These are phyloP conservation scores for Thielaviopsis musarum DNA, from an alignment of 2,329 filamentous ascomycete species.

Conservation along the genomic window DNA sequence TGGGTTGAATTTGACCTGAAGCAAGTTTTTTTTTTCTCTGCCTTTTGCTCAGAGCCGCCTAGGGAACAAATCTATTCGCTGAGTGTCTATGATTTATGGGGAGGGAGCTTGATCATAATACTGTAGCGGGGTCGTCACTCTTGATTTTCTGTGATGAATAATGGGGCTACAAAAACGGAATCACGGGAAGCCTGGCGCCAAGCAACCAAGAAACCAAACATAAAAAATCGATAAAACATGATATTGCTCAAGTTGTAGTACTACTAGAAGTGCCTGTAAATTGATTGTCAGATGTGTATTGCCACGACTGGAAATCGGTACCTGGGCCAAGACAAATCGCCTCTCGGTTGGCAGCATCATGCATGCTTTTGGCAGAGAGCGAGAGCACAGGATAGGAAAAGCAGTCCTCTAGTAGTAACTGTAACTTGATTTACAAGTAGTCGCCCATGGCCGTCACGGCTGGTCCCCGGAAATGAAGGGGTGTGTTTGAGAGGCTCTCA, in stretches of 20 bases:
- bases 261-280: not conserved
- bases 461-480: not conserved
- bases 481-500: not conserved
- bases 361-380: not conserved
- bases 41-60: not conserved
- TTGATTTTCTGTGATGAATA: no score
- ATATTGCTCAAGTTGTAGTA: not conserved
- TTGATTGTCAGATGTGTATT: not conserved
- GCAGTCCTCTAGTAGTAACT: not conserved
- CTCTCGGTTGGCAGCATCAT: not conserved
- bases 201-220: not conserved
- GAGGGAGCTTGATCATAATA: not conserved
- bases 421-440: not conserved
- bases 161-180: not conserved
- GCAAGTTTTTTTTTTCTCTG: not conserved
- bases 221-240: not conserved
- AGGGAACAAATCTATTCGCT: not conserved
- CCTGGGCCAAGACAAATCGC: not conserved
- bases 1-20: no score
- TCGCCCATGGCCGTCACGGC: not conserved
- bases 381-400: not conserved
- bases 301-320: not conserved
- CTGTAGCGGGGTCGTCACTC: no score
- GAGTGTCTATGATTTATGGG: not conserved
- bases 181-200: not conserved